phyloP scores from a whole-genome alignment of 2,329 filamentous ascomycete genomes.

The Hypoxylon sp. region DNA sequence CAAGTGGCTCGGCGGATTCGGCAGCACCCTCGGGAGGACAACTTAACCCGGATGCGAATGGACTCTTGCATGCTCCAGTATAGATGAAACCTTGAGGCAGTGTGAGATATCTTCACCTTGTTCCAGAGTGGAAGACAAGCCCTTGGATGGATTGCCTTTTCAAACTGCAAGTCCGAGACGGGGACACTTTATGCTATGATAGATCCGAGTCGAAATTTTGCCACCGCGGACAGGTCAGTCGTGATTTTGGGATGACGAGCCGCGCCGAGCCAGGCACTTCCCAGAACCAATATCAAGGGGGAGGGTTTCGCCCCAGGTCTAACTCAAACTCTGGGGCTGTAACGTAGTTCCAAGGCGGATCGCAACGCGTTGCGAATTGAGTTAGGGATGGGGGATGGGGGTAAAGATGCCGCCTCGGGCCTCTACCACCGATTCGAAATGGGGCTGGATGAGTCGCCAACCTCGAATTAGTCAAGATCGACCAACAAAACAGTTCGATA shows the following conservation, averaged over 20 bases:
- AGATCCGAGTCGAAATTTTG: constrained; percentile 39
- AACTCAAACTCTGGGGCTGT: constrained; percentile 45
- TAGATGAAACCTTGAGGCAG: constrained; percentile 41
- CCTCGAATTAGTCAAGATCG: constrained; percentile 47
- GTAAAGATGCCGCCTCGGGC: constrained; percentile 44
- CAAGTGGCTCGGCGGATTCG: constrained; percentile 46
- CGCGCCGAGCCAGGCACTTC: constrained; percentile 45
- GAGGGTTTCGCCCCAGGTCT: constrained; percentile 48
- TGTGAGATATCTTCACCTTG: constrained; percentile 42
- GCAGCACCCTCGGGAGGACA: constrained; percentile 44
- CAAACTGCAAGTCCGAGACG: constrained; percentile 37
- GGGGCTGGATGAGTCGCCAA: constrained; percentile 42
- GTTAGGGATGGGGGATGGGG: constrained; percentile 37
- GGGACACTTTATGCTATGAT: constrained; percentile 47
- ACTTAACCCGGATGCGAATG: constrained; percentile 44
- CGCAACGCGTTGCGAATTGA: constrained; percentile 33
- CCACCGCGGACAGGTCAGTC: constrained; percentile 39
- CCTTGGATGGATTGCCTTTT: constrained; percentile 28
- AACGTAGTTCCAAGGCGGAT: constrained; percentile 42
- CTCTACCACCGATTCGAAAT: constrained; percentile 44
- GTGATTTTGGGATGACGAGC: constrained; percentile 37
- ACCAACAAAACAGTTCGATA: constrained; percentile 39
- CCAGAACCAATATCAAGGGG: constrained; percentile 37
- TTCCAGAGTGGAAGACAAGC: constrained; percentile 34
- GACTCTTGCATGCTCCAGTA: constrained; percentile 46